Conservation (phyloP, 345 rosid species). For the Mangifera indica region DNA sequence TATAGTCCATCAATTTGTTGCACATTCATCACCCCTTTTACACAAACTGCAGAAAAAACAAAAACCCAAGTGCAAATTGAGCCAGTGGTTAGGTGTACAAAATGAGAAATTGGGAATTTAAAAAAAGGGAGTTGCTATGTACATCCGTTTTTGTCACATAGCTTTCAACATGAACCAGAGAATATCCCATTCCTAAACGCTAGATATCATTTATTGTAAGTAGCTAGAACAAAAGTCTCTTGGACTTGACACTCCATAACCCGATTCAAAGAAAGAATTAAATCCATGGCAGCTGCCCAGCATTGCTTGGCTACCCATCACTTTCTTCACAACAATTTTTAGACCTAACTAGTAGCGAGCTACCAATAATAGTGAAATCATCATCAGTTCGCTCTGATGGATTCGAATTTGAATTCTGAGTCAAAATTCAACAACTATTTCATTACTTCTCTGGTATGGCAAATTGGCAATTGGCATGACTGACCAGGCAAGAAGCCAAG, state of each 20-base stretch:
- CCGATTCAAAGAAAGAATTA: slow-evolving; percentile 4
- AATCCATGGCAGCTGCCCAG: slow-evolving; percentile 6
- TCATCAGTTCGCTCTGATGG: slow-evolving; percentile 6
- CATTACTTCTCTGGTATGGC: not conserved
- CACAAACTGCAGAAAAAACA: too few relatives aligned
- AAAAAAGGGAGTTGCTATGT: not conserved
- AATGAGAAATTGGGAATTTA: not conserved
- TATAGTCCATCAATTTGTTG: not conserved
- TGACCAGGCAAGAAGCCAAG: slow-evolving; percentile 12
- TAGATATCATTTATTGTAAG: slow-evolving; percentile 3
- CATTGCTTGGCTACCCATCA: not conserved
- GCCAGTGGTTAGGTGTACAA: not conserved
- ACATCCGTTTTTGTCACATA: not conserved
- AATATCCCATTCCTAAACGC: not conserved
- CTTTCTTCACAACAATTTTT: not conserved
- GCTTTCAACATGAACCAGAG: not conserved
- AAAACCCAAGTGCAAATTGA: not conserved
- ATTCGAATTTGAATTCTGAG: slow-evolving; percentile 14
- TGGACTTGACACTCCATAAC: not conserved
- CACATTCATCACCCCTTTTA: slow-evolving; percentile 1
- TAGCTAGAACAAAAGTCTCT: not conserved
- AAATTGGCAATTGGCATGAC: not conserved
- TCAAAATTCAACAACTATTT: slow-evolving; percentile 7
- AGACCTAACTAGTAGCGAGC: too few relatives aligned
- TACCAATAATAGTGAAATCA: not conserved